Percentiles rank a stretch among this genome's conserved stretches.
Evolutionary conservation across 176 grass and related monocot species (phyloP).

Genomic region (Carex cristatella): DNA sequence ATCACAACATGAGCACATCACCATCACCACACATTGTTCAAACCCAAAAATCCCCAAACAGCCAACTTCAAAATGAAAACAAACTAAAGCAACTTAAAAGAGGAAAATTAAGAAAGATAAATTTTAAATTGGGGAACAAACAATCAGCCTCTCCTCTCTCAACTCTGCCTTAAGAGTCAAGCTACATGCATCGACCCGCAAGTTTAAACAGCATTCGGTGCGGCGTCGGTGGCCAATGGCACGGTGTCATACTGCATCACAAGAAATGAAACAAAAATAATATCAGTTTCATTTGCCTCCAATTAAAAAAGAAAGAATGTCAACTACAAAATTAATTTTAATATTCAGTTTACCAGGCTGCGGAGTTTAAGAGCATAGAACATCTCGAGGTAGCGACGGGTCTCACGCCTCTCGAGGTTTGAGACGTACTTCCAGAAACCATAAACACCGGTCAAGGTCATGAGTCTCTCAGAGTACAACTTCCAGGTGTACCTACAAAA

Average conservation of each 20-base stretch:
- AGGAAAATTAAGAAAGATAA: conserved; percentile 4
- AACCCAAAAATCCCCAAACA: conserved; percentile 19
- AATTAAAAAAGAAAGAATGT: neutral
- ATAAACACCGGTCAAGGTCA: conserved; percentile 90
- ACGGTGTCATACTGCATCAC: neutral
- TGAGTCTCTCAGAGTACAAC: conserved; percentile 97
- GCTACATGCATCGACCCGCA: neutral
- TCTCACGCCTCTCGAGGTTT: conserved; percentile 92
- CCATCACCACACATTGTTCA: conserved; percentile 1
- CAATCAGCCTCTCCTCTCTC: conserved; percentile 19
- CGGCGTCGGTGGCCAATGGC: conserved; percentile 9
- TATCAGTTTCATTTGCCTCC: neutral
- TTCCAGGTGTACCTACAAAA: conserved; percentile 90
- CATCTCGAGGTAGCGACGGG: conserved; percentile 90
- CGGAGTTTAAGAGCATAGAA: conserved; percentile 96
- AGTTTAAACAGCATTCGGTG: neutral
- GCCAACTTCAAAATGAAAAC: conserved; percentile 7
- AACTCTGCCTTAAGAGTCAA: neutral
- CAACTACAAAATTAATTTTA: neutral
- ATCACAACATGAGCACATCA: conserved; percentile 15
- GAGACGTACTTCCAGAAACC: conserved; percentile 97
- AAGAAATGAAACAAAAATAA: neutral
- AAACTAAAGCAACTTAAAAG: conserved; percentile 3
- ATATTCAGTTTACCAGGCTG: conserved; percentile 45
- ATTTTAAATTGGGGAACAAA: conserved; percentile 18